Evolutionary conservation across 1,284 basidiomycete genomes (phyloP), one percentile per base, ranked within the genome.

Genomic region (Sporisorium sorghi): DNA sequence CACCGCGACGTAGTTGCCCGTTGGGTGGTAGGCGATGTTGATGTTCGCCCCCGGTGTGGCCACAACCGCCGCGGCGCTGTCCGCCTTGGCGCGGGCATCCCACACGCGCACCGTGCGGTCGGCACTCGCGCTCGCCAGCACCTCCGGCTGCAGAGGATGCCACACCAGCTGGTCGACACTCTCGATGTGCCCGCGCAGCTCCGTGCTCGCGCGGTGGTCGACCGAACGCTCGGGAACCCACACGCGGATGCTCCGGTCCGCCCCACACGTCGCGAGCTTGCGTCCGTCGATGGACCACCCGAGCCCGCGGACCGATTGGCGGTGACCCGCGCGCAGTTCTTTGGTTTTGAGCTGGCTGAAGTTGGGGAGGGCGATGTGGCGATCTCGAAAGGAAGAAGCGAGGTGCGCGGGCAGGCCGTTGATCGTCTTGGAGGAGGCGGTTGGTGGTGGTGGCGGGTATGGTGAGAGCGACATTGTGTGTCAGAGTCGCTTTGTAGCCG

Each of bases 91-190:
- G 15, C 23, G 14, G 10, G 48, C 56, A 54, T 83, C 82, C 81
- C 82, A 83, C 5, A 82, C 60, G 10, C 78, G 58, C 2, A 81
- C 78, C 14, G 74, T 83, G 47, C 71, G 71, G 37, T 84, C 83
- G 2, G 59, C 67, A 12, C 64, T 60, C 2, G 77, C 81, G 4
- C 73, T 80, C 0, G 79, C 82, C 0, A 84, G 47, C 6, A 78
- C 21, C 17, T 83, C 78, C 0, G 82, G 76, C 26, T 79, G 52
- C 7, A 59, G 43, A 0, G 83, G 83, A 60, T 79, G 60, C 73
- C 77, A 80, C 0, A 65, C 67, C 11, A 81, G 54, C 51, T 81
- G 81, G 40, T 81, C 78, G n/a, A 84, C 78, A 17, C 66, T 64
- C 28, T 81, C 80, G 0, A 61, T 67, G 50, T 84, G 82, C 1